Evolutionary conservation across 2,329 filamentous ascomycete species (phyloP), one percentile per base, ranked within the genome.

Genomic region (Sphaerulina musiva): DNA sequence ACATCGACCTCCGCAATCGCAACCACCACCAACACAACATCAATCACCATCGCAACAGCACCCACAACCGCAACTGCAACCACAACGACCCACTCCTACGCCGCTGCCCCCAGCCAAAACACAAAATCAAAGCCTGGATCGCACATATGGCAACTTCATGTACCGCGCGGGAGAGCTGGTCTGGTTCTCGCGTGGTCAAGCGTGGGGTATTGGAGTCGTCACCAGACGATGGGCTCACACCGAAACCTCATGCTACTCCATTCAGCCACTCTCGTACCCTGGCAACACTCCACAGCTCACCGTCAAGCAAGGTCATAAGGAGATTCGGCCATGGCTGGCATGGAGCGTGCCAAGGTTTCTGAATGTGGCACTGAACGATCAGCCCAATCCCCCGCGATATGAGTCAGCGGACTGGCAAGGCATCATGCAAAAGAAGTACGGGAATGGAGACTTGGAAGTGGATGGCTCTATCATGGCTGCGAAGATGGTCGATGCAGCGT

Each of bases 391-490:
- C 3, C 62, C 74, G 2, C 69, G 67, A 4, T 82, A 76, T 60
- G 74, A 78, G 14, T 72, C 70, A 48, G 73, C 78, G 4, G 75
- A 80, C 56, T 82, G 80, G 79, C 67, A 72, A 36, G 72, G 68
- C 10, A 56, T 69, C 42, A 64, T 76, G 36, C 69, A 73, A 7
- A 62, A 62, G 45, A 56, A 62, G 8, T 78, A 70, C 50, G 78
- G 78, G 2, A 57, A 61, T n/a, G 74, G 75, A 11, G 75, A 80
- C 51, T 66, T 74, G 20, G 74, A 79, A 56, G 78, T 82, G 7
- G 80, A 82, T 64, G 79, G 74, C 9, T 80, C 78, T 46, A 81
- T 82, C 56, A 71, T 81, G 32, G 78, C 78, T 12, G 78, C 80
- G 11, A 80, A 80, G 62, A 69, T 72, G 32, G 74, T 82, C 34